These are phyloP conservation scores for Suillus ampliporus DNA, from an alignment of 768 basidiomycete genomes.

Conservation along the genomic window DNA sequence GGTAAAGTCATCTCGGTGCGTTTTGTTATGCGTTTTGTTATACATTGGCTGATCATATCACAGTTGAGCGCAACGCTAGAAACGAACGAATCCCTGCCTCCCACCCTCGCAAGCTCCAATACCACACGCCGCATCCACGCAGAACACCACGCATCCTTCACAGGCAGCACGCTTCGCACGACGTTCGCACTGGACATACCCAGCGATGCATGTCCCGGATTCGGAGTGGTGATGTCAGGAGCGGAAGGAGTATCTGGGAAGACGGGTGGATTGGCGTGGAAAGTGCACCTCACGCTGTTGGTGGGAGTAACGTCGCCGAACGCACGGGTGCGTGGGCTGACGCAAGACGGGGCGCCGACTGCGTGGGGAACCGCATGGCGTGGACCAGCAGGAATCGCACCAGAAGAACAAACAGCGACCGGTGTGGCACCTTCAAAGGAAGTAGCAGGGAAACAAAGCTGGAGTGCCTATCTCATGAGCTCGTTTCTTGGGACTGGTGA, in stretches of 20 bases:
- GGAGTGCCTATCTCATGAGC: constrained; percentile 49
- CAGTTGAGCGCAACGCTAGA: constrained; percentile 91
- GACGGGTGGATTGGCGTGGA: constrained; percentile 88
- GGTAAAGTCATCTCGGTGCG: constrained; percentile 87
- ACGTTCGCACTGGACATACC: constrained; percentile 93
- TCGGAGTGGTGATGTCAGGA: constrained; percentile 41
- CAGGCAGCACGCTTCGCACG: constrained; percentile 72
- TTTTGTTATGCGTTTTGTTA: constrained; percentile 3
- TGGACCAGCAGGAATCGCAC: constrained; percentile 61
- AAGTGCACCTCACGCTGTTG: constrained; percentile 83
- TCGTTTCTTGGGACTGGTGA: constrained; percentile 47
- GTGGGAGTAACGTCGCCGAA: constrained; percentile 68
- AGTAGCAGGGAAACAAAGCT: constrained; percentile 18
- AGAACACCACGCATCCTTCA: constrained; percentile 82
- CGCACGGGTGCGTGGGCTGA: constrained; percentile 51
- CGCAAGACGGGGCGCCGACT: constrained; percentile 62
- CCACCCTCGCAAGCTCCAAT: constrained; percentile 50
- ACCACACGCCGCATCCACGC: constrained; percentile 77
- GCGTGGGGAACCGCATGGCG: constrained; percentile 78
- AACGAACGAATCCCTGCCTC: constrained; percentile 84
- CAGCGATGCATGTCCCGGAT: constrained; percentile 87
- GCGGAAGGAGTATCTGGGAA: neutral
- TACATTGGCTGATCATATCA: constrained; percentile 6
- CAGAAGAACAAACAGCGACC: constrained; percentile 51
- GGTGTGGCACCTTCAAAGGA: constrained; percentile 10